These are phyloP conservation scores for Microdochium paspali DNA, from an alignment of 2,329 filamentous ascomycete species.

Conservation along the genomic window DNA sequence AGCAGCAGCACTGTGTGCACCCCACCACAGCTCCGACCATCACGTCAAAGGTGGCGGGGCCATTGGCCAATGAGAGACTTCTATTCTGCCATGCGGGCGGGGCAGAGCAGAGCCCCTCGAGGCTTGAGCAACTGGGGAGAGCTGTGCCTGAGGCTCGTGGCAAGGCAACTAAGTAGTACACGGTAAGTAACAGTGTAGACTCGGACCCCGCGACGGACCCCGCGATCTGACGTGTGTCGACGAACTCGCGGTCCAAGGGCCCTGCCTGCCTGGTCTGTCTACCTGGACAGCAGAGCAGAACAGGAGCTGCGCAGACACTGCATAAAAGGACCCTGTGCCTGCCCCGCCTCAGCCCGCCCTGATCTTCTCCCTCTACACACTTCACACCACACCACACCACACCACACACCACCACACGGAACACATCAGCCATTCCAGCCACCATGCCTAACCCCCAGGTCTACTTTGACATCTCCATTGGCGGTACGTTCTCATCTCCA, in stretches of 20 bases:
- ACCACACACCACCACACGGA: constrained; percentile 17
- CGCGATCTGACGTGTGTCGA: background rate
- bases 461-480: constrained; percentile 54
- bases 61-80: background rate
- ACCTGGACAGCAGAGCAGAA: too few relatives aligned
- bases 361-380: background rate
- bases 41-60: background rate
- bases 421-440: constrained; percentile 45
- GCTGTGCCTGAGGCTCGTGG: background rate
- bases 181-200: background rate
- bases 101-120: background rate
- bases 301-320: background rate
- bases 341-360: background rate
- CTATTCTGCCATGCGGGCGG: background rate
- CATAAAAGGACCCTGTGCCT: constrained; percentile 1
- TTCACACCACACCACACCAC: background rate
- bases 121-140: background rate
- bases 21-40: background rate
- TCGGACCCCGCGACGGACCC: background rate
- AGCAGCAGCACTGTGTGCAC: background rate
- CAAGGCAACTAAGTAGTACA: background rate
- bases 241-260: background rate
- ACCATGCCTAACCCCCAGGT: constrained; percentile 74
- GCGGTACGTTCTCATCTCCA: constrained; percentile 54
- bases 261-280: too few relatives aligned